Base-by-base conservation (phyloP, 768 basidiomycete species). In the Termitomyces sp. region DNA sequence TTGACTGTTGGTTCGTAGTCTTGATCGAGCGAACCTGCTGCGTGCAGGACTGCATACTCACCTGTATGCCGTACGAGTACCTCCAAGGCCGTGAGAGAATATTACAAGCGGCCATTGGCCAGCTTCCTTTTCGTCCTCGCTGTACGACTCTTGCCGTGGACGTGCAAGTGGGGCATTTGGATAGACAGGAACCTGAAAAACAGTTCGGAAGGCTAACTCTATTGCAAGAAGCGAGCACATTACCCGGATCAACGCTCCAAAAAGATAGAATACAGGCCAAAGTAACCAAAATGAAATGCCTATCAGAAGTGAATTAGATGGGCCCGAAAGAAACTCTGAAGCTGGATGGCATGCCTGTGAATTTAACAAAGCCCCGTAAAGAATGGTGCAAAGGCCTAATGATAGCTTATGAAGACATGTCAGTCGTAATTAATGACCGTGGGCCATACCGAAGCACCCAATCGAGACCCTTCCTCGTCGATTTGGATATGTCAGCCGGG, bases 31-130 rank as follows among this genome's bases (percentile, higher is more conserved):
- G 57, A 47, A 56, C 25, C 17, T 29, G 43, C 14, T 15, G 34
- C 40, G 15, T 4, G 36, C 6, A 20, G 12, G 55, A 34, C 51
- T 42, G 40, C 15, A 42, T 50, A 54, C 58, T 47, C 43, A 83
- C 84, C 86, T 89, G 67, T 94, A 93, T 1, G 85, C 82, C 0
- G 86, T 89, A 25, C 86, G 76, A 47, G 82, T 85, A 4, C 92
- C 92, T 20, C 85, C 88, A 25, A 94, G 82, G 20, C 93, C 93
- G 75, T 94, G 93, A 10, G 89, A 91, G 73, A 94, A 94, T 45
- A 95, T 81, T 36, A 93, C 83, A 36, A 95, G 79, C 0, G 91
- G 90, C 90, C 90, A 91, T 52, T 81, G 79, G 17, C 43, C 15
- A 36, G 62, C 29, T 43, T 57, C 55, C 37, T 60, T 56, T 9